Base-by-base conservation (phyloP, 2,329 filamentous ascomycete genomes). In the Stemphylium lycopersici region DNA sequence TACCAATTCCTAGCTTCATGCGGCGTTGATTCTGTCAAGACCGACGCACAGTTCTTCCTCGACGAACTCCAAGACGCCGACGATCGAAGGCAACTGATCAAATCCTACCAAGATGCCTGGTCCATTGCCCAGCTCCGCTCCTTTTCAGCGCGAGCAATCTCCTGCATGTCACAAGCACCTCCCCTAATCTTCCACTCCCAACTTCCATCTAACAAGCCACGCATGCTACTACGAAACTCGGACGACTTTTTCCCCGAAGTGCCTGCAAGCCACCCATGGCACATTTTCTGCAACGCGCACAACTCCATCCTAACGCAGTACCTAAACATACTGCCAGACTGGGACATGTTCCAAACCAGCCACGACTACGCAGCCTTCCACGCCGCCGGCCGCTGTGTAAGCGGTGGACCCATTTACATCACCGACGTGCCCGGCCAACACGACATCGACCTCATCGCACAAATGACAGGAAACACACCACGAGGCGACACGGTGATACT, bases 121-220 rank as follows among this genome's bases (percentile, higher is more conserved):
- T 87, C 85, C 2, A 84, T 92, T 48, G 86, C 90, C 1, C 86
- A 87, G 7, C 82, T 96, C 7, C 87, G 88, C 10, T 84, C 96
- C 70, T 95, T 99, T 69, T 84, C 86, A 64, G 85, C 83, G 43
- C 89, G 87, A 63, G 85, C 87, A 4, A 96, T 97, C 45, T 93
- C 90, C 3, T 98, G 95, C 85, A 98, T 98, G 93, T 95, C 92
- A 0, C 90, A 95, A 73, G 84, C 88, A 2, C 95, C 95, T 0
- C 89, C 93, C 52, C 87, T 93, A 15, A 80, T 98, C 8, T 97
- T 96, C 76, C 87, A 92, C 70, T 89, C 88, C 1, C 90, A 96
- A 64, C 79, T 96, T 20, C 90, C 90, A 1, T 84, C 81, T n/a
- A 90, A 89, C 70, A 86, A 87, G 44, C 90, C 90, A 0, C 80